Conservation (phyloP, 1,284 basidiomycete genomes). For the Cutaneotrichosporon sp. region DNA sequence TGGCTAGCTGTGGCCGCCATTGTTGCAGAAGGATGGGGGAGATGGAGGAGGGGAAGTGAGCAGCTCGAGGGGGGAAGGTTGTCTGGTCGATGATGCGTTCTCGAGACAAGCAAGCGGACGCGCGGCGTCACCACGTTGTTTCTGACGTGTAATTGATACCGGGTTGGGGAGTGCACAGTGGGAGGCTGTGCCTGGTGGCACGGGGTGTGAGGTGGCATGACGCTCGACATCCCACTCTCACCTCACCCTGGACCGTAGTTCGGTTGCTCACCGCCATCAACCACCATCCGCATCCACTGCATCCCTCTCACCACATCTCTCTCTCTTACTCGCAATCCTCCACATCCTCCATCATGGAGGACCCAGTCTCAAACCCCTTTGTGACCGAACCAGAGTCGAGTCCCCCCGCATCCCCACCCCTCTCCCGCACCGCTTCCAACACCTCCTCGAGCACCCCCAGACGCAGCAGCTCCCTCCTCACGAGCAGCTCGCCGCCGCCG, state of each 20-base stretch:
- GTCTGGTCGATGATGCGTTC: background rate
- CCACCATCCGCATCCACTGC: background rate
- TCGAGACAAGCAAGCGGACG: slow-evolving; percentile 12
- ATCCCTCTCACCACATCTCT: background rate
- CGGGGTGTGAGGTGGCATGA: background rate
- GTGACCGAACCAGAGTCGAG: slow-evolving; percentile 17
- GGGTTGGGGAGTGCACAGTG: no score
- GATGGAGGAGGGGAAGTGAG: background rate
- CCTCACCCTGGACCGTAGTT: no score
- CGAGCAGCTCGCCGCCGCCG: slow-evolving; percentile 48
- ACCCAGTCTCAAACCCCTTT: slow-evolving; percentile 26
- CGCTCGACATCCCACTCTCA: no score
- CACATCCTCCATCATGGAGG: slow-evolving; percentile 19
- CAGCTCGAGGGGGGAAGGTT: no score
- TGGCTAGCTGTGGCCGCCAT: slow-evolving; percentile 36
- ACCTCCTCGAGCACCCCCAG: slow-evolving; percentile 11
- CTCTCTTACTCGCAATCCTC: background rate
- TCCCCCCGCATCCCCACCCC: slow-evolving; percentile 2
- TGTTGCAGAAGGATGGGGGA: slow-evolving; percentile 16
- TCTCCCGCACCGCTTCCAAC: slow-evolving; percentile 22
- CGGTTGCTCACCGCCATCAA: background rate
- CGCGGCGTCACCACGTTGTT: slow-evolving; percentile 16
- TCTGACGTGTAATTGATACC: slow-evolving; percentile 10
- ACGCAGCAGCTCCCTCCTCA: slow-evolving; percentile 3
- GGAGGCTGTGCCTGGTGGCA: no score